Percentiles rank a stretch among this genome's conserved stretches.
phyloP scores from a whole-genome alignment of 78 protist genomes.

The Pelomyxa schiedti region DNA sequence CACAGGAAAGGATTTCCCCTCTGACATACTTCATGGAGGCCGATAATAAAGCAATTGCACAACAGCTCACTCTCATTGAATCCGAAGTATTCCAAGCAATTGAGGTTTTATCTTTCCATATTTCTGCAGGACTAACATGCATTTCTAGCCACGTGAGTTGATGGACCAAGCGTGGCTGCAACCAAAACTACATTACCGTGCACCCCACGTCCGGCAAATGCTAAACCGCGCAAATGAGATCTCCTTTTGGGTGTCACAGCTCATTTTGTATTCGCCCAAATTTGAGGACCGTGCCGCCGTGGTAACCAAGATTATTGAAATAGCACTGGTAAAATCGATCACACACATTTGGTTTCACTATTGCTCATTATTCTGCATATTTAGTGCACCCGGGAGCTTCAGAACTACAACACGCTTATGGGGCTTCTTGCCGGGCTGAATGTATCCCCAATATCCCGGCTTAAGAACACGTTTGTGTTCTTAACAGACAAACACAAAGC shows the following conservation, averaged over 20 bases:
- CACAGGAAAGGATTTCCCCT: conserved; percentile 29
- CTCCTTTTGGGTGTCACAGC: neutral
- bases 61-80: conserved; percentile 52
- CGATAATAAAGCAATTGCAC: conserved; percentile 48
- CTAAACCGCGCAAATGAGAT: neutral
- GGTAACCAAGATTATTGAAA: neutral
- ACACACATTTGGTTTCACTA: no score
- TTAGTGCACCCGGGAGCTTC: neutral
- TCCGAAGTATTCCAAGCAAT: conserved; percentile 41
- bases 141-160: conserved; percentile 41
- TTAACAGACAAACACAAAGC: conserved; percentile 7
- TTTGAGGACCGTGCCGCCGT: neutral
- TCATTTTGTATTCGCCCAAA: neutral
- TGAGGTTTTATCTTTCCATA: no score
- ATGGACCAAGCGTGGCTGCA: conserved; percentile 65
- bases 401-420: neutral
- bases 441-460: conserved; percentile 24
- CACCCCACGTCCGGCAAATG: conserved; percentile 37
- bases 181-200: conserved; percentile 45
- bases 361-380: no score
- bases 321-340: no score
- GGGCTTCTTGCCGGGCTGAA: conserved; percentile 29
- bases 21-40: conserved; percentile 2
- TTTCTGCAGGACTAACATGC: no score
- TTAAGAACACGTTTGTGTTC: conserved; percentile 40